Evolutionary conservation across 1,284 basidiomycete species (phyloP), one percentile per base, ranked within the genome.

Genomic region (Malassezia nana): DNA sequence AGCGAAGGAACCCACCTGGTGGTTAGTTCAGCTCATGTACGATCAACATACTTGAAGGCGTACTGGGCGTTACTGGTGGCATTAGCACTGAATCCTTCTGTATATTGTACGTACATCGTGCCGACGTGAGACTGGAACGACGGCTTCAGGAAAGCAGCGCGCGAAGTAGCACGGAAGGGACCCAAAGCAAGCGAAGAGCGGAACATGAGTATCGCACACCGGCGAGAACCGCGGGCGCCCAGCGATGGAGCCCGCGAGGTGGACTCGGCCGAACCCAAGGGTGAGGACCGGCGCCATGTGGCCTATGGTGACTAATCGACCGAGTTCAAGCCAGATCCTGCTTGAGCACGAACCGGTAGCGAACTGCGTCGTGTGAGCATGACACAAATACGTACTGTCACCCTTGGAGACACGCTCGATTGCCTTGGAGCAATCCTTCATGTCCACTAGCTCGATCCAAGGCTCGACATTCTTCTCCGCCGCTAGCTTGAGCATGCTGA

Each of bases 371-470:
- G 22, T 20, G 30, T 43, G 15, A 51, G 41, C 4, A 20, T 20
- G 15, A 8, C 16, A 28, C 42, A 28, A 46, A 74, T 81, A 83
- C 54, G 79, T 72, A 28, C 79, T 78, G 42, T 78, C 77, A 63
- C 79, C 80, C 56, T 78, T 75, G 74, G 79, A 77, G 49, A 83
- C 74, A 25, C 78, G 77, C 69, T 80, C 75, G 49, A 82, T 77
- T 9, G 80, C 82, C 72, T 81, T 77, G 43, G 74, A 76, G 38
- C 78, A 80, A 29, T 82, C 77, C 67, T 78, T 79, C 82, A 83
- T 83, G 43, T 79, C 79, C 38, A 81, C 52, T 41, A 77, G 69
- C 66, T 80, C 78, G 65, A 81, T 76, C 75, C 74, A 75, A 6
- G 73, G 68, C 62, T 69, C 48, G 52, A 75, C 57, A 31, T 58